These are phyloP conservation scores for Dentipellis sp. DNA, from an alignment of 768 basidiomycete genomes.

Conservation along the genomic window DNA sequence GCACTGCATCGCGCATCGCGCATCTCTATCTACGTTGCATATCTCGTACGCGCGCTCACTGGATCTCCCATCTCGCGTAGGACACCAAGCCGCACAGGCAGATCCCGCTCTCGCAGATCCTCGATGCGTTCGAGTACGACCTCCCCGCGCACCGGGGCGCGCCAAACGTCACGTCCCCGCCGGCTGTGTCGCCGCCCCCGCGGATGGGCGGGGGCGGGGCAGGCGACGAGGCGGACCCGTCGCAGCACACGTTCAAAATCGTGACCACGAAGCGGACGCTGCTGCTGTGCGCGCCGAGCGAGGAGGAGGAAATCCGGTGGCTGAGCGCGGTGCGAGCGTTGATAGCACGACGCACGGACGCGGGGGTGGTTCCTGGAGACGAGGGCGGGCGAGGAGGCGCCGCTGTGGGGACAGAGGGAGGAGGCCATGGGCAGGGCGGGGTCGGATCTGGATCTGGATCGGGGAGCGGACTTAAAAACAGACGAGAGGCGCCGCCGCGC, in stretches of 20 bases:
- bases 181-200: conserved; percentile 26
- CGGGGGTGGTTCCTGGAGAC: conserved; percentile 24
- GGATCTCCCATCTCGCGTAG: conserved; percentile 30
- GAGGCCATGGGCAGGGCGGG: conserved; percentile 10
- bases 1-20: not conserved
- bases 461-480: conserved; percentile 15
- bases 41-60: not conserved
- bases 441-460: conserved; percentile 15
- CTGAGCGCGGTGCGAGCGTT: conserved; percentile 89
- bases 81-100: conserved; percentile 84
- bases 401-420: conserved; percentile 9
- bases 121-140: conserved; percentile 89
- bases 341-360: conserved; percentile 55
- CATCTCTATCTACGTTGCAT: conserved; percentile 3
- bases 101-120: conserved; percentile 75
- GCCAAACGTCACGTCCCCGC: conserved; percentile 22
- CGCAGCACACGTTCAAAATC: conserved; percentile 78
- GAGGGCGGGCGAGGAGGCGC: conserved; percentile 10
- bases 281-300: conserved; percentile 85
- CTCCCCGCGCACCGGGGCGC: conserved; percentile 45
- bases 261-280: conserved; percentile 90
- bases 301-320: conserved; percentile 99
- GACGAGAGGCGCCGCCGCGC: conserved; percentile 21
- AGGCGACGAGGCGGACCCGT: conserved; percentile 31
- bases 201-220: conserved; percentile 28